Conservation (phyloP, 805 yeast genomes). For the Wickerhamiella alocasiicola region DNA sequence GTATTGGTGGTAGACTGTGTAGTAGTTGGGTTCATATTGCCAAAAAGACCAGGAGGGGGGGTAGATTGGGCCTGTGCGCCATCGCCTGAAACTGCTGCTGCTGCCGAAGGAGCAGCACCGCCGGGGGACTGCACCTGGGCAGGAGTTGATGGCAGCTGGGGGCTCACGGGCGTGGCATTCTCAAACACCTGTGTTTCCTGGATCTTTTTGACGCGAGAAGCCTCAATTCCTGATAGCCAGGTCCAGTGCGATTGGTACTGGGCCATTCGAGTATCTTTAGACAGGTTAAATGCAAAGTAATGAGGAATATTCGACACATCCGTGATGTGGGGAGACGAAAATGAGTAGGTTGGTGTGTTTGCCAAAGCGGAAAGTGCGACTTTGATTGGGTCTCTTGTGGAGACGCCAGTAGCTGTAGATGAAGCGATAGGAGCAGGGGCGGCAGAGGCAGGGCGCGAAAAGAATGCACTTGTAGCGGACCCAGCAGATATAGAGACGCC, state of each 20-base stretch:
- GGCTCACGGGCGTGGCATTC: conserved; percentile 17
- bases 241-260: neutral
- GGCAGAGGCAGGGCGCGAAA: neutral
- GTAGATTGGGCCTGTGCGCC: neutral
- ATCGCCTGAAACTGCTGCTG: conserved; percentile 35
- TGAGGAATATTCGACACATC: neutral
- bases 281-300: conserved; percentile 8
- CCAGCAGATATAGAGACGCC: neutral
- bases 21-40: conserved; percentile 6
- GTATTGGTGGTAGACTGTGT: too few relatives aligned
- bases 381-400: neutral
- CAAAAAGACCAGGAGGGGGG: conserved; percentile 63
- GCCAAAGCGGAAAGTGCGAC: neutral
- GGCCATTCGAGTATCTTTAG: neutral
- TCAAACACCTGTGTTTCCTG: neutral
- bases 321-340: conserved; percentile 3
- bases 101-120: conserved; percentile 15
- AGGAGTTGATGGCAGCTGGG: conserved; percentile 21
- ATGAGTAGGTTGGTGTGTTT: neutral
- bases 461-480: too few relatives aligned
- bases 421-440: neutral
- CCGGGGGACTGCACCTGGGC: conserved; percentile 25
- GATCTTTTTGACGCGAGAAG: conserved; percentile 1
- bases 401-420: too few relatives aligned
- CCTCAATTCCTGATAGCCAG: conserved; percentile 9